Evolutionary conservation across 2,329 filamentous ascomycete genomes (phyloP), one percentile per base, ranked within the genome.

Genomic region (Apiospora marii): DNA sequence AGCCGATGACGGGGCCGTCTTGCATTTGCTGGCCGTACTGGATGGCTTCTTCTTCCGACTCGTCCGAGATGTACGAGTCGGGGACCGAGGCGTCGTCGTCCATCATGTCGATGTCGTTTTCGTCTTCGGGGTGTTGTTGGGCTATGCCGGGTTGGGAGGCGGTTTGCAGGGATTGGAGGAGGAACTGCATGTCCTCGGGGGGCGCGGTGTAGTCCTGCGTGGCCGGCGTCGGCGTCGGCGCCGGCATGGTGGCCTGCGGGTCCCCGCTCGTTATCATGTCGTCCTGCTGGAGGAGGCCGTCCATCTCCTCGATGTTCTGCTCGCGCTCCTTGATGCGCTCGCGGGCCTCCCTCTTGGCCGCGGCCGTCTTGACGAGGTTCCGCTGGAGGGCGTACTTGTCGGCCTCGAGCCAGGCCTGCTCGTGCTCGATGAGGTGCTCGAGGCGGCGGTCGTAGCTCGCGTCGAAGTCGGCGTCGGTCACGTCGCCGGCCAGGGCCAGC

Each of bases 371-470:
- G 41, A n/a, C n/a, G n/a, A n/a, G n/a, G n/a, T 48, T 41, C 3
- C 4, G 6, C 41, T 19, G 13, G n/a, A 68, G 3, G 41, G 41
- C 41, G 19, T 46, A 19, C 12, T 14, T 0, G 41, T 68, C 67
- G 12, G n/a, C 4, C 13, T 27, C 41, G 13, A 22, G 19, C 67
- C 67, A 68, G 14, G 67, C 44, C n/a, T 10, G 7, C 43, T 68
- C 67, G n/a, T 46, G 27, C 67, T 44, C 41, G 67, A 68, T 48
- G n/a, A 43, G 30, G n/a, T 46, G 41, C 41, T 48, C 41, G 41
- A 68, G 67, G 14, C 67, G 67, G 14, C 27, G 41, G 22, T 46
- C 44, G 24, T 48, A 68, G 8, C 27, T 30, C 27, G 2, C 4
- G 27, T 30, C 27, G 27, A 30, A 30, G 27, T 4, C 67, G 13